phyloP scores from a whole-genome alignment of 768 basidiomycete genomes.

The Megacollybia marginata region DNA sequence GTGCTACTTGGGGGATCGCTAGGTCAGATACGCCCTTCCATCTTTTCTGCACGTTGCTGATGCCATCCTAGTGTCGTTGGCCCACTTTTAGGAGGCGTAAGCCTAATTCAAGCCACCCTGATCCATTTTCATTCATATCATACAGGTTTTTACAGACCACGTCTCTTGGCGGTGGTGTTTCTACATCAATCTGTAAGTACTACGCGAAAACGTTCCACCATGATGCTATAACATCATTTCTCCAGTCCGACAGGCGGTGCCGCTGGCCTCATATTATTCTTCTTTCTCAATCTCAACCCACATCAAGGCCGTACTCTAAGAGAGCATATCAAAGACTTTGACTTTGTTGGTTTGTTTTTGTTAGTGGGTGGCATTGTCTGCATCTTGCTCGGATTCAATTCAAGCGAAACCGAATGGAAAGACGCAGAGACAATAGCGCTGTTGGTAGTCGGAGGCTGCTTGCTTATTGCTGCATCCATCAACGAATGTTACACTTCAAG shows the following conservation, averaged over 20 bases:
- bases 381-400: conserved; percentile 67
- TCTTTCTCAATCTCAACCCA: conserved; percentile 77
- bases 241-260: conserved; percentile 66
- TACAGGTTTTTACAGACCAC: conserved; percentile 63
- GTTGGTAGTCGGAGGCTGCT: conserved; percentile 47
- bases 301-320: conserved; percentile 49
- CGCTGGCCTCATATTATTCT: conserved; percentile 53
- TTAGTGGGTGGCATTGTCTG: conserved; percentile 61
- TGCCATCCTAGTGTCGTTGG: conserved; percentile 15
- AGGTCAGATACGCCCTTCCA: conserved; percentile 19
- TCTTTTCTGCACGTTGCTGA: neutral
- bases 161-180: conserved; percentile 84
- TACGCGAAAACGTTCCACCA: neutral
- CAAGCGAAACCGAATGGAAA: conserved; percentile 59
- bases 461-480: conserved; percentile 43
- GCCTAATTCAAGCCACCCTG: conserved; percentile 12
- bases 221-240: neutral
- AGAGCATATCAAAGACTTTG: conserved; percentile 59
- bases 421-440: conserved; percentile 52
- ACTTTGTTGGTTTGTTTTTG: conserved; percentile 60
- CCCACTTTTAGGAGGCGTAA: conserved; percentile 77
- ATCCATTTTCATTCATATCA: neutral
- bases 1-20: conserved; percentile 74
- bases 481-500: conserved; percentile 58
- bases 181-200: conserved; percentile 64